Base-by-base conservation (phyloP, 805 yeast genomes). In the Ogataea saltuana region DNA sequence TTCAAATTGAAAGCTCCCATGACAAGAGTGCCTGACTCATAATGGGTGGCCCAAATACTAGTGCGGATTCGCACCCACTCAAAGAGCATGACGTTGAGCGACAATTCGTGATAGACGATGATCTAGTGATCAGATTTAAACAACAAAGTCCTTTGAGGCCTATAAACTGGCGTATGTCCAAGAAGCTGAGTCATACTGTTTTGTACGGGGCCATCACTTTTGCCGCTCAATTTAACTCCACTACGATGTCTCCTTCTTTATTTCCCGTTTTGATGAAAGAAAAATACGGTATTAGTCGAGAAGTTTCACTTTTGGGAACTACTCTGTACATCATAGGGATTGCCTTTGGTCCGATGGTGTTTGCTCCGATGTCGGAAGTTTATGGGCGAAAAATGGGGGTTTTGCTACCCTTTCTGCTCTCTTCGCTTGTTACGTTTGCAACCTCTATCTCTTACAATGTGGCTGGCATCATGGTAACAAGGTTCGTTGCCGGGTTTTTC, bases 261-360 rank as follows among this genome's bases (percentile, higher is more conserved):
- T 68, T 47, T 41, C 61, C 50, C 39, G 61, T 45, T 9, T 26
- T 46, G 25, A 42, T 56, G 45, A 17, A 50, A 15, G 16, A 38
- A 6, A 40, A 49, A 9, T 78, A 62, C 63, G 72, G 71, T 19
- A 64, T 78, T 11, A 70, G 76, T 4, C 39, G 63, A 26, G 74
- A 72, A 15, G 75, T 71, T 0, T 73, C 81, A 3, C 63, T 76
- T 12, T 64, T 83, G 34, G 72, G 77, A 9, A 74, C 83, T 1
- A 70, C 88, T 0, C 61, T 83, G 12, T 84, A 76, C 51, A 77
- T 83, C 10, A 58, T 81, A 36, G 90, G 89, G 0, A 76, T 81
- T 54, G 86, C 85, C 1, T 62, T 78, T 12, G 90, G 89, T 0
- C 86, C 87, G 3, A 65, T 81, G 59, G 49, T 82, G 10, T 78